Conservation (phyloP, 257 asterid genomes). For the Fraxinus pennsylvanica region DNA sequence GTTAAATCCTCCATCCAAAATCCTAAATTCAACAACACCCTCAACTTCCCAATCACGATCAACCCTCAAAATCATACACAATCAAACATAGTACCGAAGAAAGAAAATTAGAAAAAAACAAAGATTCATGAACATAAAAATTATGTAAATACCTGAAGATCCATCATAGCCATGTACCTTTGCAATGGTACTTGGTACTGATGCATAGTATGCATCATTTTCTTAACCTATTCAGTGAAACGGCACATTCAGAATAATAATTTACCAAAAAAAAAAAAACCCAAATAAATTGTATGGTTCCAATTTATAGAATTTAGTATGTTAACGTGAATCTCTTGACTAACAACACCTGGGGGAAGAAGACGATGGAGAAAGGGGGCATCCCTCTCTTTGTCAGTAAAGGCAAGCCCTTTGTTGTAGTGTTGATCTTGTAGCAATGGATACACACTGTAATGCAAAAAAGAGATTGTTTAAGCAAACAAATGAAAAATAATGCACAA, state of each 20-base stretch:
- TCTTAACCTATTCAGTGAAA: conserved; percentile 61
- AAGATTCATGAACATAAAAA: background rate
- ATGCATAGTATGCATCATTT: conserved; percentile 90
- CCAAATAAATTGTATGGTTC: background rate
- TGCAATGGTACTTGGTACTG: conserved; percentile 93
- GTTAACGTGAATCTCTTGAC: no score
- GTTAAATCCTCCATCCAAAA: no score
- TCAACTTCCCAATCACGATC: no score
- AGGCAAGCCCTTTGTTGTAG: no score
- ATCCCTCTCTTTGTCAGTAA: no score
- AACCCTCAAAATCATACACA: no score
- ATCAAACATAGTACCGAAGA: no score
- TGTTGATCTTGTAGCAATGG: no score
- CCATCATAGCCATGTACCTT: conserved; percentile 99
- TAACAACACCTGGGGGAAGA: no score
- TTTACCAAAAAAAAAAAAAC: background rate
- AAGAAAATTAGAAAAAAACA: background rate
- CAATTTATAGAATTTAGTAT: background rate
- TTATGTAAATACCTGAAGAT: conserved; percentile 74
- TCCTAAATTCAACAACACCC: no score
- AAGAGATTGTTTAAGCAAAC: background rate
- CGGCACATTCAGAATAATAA: conserved; percentile 5
- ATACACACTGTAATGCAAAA: no score
- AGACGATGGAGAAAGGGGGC: no score
- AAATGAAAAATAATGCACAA: background rate